These are phyloP conservation scores for Colletotrichum camelliae DNA, from an alignment of 2,329 filamentous ascomycete genomes.

Conservation along the genomic window DNA sequence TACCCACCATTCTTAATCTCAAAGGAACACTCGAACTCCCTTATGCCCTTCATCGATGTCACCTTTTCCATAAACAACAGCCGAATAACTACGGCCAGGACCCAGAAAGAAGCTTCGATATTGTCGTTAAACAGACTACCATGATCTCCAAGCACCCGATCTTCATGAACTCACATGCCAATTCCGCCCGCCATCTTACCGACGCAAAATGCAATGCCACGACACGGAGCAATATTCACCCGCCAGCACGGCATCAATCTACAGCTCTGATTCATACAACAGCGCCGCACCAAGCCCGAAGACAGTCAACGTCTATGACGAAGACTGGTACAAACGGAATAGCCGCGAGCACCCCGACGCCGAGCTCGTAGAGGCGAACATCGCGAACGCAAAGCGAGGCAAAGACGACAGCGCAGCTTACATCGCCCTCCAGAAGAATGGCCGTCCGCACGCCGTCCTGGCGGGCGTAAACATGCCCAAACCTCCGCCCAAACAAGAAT, in stretches of 20 bases:
- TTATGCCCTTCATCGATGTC: neutral
- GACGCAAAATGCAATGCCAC: neutral
- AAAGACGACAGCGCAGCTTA: neutral
- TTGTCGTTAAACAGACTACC: neutral
- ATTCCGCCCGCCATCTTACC: neutral
- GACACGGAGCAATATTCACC: neutral
- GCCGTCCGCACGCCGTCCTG: neutral
- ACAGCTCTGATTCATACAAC: neutral
- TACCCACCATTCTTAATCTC: fast-evolving
- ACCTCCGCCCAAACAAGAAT: neutral
- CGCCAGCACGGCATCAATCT: neutral
- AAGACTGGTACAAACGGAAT: neutral
- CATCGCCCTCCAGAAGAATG: neutral
- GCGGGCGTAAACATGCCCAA: neutral
- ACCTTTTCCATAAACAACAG: fast-evolving
- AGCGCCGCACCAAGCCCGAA: neutral
- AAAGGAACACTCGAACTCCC: neutral
- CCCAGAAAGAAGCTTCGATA: neutral
- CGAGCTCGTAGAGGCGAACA: neutral
- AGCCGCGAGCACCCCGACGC: neutral
- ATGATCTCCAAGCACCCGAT: neutral
- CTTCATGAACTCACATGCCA: neutral
- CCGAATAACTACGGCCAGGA: neutral
- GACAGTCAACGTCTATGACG: neutral
- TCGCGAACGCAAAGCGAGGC: neutral